A percentile compares a stretch with the other conserved stretches of the same genome.
Evolutionary conservation across 2,329 filamentous ascomycete genomes (phyloP).

Genomic region (Zopfia rhizophila): DNA sequence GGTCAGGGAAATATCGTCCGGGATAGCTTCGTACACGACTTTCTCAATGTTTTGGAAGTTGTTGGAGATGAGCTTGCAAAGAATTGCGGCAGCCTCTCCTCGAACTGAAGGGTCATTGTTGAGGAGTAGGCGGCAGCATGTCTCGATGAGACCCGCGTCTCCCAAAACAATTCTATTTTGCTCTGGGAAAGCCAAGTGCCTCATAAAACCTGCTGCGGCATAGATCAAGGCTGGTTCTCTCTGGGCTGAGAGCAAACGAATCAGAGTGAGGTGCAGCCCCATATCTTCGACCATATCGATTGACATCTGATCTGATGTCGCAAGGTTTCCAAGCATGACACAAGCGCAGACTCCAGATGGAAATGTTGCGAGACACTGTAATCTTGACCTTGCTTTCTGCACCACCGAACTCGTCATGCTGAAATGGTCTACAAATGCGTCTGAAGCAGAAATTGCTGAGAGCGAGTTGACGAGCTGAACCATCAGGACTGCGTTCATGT

Average conservation of each 20-base stretch:
- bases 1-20: conserved; percentile 16
- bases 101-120: conserved; percentile 43
- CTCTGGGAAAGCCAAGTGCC: conserved; percentile 50
- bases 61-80: conserved; percentile 46
- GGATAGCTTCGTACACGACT: conserved; percentile 36
- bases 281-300: conserved; percentile 48
- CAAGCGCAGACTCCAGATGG: conserved; percentile 48
- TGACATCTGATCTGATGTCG: conserved; percentile 47
- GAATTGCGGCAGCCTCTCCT: conserved; percentile 47
- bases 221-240: conserved; percentile 45
- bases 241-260: conserved; percentile 37
- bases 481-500: conserved; percentile 38
- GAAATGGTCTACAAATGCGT: conserved; percentile 43
- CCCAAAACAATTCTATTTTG: conserved; percentile 41
- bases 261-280: conserved; percentile 42
- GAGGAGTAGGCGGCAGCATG: conserved; percentile 40
- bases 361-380: conserved; percentile 27
- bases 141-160: conserved; percentile 43
- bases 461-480: conserved; percentile 44
- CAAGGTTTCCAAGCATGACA: conserved; percentile 52
- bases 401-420: conserved; percentile 38
- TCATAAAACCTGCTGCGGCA: conserved; percentile 48
- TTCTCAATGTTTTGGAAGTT: conserved; percentile 44
- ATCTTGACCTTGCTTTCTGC: conserved; percentile 37
- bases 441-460: conserved; percentile 46